A percentile compares a stretch with the other conserved stretches of the same genome.
These are phyloP conservation scores for Colletotrichum sansevieriae DNA, from an alignment of 2,329 filamentous ascomycete species.

Conservation along the genomic window DNA sequence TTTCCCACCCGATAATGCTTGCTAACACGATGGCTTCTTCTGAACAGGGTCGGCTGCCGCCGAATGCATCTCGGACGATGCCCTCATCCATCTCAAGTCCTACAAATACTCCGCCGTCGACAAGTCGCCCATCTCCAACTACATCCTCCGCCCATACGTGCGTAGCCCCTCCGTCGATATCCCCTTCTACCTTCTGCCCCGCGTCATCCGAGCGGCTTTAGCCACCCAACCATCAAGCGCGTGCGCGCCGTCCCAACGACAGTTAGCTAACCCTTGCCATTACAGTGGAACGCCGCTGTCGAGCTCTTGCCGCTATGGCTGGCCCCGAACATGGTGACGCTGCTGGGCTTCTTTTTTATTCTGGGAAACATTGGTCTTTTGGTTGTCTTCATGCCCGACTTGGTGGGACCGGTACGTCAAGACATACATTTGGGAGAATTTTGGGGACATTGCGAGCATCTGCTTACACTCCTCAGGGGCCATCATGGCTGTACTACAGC, in stretches of 20 bases:
- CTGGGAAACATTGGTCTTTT: slow-evolving; percentile 82
- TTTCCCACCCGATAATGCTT: neutral
- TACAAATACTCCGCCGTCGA: slow-evolving; percentile 99
- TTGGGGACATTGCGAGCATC: slow-evolving; percentile 1
- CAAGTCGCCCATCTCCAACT: slow-evolving; percentile 92
- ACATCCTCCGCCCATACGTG: slow-evolving; percentile 96
- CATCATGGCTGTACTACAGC: slow-evolving; percentile 94
- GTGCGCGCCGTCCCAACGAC: slow-evolving; percentile 24
- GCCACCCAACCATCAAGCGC: too few relatives aligned
- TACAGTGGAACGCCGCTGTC: slow-evolving; percentile 96
- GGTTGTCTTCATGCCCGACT: slow-evolving; percentile 86
- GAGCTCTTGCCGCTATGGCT: slow-evolving; percentile 94
- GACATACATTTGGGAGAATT: neutral
- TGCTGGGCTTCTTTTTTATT: slow-evolving; percentile 95
- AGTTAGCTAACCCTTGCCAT: slow-evolving; percentile 42
- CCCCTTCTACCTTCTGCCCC: slow-evolving; percentile 29
- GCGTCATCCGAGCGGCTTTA: slow-evolving; percentile 13
- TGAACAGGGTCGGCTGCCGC: slow-evolving; percentile 65
- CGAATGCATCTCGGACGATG: slow-evolving; percentile 89
- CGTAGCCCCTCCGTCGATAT: slow-evolving; percentile 51
- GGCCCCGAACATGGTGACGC: slow-evolving; percentile 96
- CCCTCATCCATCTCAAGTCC: slow-evolving; percentile 88
- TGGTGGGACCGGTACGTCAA: slow-evolving; percentile 83
- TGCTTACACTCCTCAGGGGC: slow-evolving; percentile 67
- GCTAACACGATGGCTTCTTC: slow-evolving; percentile 9